phyloP scores from a whole-genome alignment of 371 early-diverging fungal genomes.

The Saksenaea vasiformis region DNA sequence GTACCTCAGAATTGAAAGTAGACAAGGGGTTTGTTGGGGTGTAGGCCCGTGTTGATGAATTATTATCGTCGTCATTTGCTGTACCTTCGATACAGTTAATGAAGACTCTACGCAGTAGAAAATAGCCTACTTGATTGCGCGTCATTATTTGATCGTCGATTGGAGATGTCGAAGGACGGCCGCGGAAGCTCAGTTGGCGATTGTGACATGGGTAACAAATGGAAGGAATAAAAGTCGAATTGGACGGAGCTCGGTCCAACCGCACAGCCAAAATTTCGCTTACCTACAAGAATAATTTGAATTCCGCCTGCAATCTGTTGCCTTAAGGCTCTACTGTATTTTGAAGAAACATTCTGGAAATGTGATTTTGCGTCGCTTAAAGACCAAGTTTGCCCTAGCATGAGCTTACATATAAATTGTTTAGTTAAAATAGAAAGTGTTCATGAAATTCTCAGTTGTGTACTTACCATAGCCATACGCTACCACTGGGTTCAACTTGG shows the following conservation, averaged over 20 bases:
- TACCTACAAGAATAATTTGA: no score
- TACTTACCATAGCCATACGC: no score
- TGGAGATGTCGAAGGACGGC: background rate
- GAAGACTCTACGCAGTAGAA: background rate
- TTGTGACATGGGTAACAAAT: background rate
- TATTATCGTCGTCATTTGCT: background rate
- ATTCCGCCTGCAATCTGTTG: no score
- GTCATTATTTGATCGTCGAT: background rate
- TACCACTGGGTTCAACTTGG: no score
- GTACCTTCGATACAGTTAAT: background rate
- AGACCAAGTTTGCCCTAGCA: no score
- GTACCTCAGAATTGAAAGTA: background rate
- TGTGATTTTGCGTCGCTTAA: no score
- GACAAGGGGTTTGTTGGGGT: background rate
- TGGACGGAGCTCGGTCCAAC: background rate
- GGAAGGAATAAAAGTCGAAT: background rate
- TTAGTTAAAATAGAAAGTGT: no score
- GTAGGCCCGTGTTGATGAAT: background rate
- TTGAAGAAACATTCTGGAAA: no score
- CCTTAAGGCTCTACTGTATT: no score
- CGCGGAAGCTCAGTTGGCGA: background rate
- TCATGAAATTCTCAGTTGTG: no score
- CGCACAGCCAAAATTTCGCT: no score
- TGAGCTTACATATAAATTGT: no score
- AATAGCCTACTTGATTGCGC: background rate